Base-by-base conservation (phyloP, 148 eudicot genomes). In the Cornus kousa region DNA sequence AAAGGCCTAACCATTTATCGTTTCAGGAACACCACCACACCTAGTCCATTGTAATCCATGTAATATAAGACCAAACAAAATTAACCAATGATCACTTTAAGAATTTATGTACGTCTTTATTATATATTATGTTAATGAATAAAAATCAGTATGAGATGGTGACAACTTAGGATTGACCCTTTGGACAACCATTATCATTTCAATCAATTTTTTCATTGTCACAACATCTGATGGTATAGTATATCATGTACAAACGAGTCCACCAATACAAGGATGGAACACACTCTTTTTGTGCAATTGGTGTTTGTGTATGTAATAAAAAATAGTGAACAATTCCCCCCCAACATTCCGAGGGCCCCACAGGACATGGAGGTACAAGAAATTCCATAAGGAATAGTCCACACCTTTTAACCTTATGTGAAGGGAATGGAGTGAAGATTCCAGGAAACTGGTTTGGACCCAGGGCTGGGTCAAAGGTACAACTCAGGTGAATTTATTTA, bases 341-440 rank as follows among this genome's bases (percentile, higher is more conserved):
- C 66, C 66, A 62, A 62, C 66, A 62, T 62, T 62, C 66, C 19
- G 11, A 62, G 9, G 66, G 66, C 4, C 60, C 59, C 55, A 72
- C 62, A 50, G n/a, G n/a, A 28, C 74, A 72, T 72, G 50, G 50
- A 16, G 60, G 74, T 57, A 22, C 74, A 23, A 24, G 37, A 48
- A 73, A 73, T 73, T 73, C 75, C 75, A 53, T 12, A 5, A 71
- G 60, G 9, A 71, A 55, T 5, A 31, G 40, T 28, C 65, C 75
- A 73, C 16, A n/a, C 2, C 65, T 50, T 50, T 22, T 73, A 22
- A 73, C 75, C 31, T 5, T 23, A 55, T 53, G 65, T 7, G 39
- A 31, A 73, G 33, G 60, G 37, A 53, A 73, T 73, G 28, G 65
- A 73, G 20, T 50, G 64, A 73, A 73, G 75, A 73, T 73, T 73